Evolutionary conservation across 352 stramenopile species (phyloP).

Genomic region (Plasmopara halstedii): DNA sequence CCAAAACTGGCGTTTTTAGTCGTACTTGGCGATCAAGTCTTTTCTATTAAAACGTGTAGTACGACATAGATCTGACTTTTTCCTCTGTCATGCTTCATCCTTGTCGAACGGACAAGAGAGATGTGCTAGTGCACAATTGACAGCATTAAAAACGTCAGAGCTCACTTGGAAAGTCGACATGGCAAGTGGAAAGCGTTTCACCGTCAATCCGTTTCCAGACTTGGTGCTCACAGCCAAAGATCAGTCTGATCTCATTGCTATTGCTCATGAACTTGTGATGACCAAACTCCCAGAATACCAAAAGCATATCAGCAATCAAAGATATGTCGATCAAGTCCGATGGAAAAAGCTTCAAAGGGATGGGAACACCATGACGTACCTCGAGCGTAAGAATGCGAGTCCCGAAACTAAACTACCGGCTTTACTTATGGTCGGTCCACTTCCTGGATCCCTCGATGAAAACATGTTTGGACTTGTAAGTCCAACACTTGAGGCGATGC

Average conservation of each 20-base stretch:
- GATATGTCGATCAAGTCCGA: slow-evolving; percentile 7
- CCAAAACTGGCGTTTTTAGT: too few species aligned
- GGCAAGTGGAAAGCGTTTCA: slow-evolving; percentile 13
- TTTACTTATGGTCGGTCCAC: slow-evolving; percentile 22
- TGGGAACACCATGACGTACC: slow-evolving; percentile 13
- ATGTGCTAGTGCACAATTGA: too few species aligned
- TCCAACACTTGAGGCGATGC: slow-evolving; percentile 26
- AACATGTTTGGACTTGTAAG: slow-evolving; percentile 34
- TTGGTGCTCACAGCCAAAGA: slow-evolving; percentile 4
- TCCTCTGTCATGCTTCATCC: too few species aligned
- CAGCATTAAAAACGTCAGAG: too few species aligned
- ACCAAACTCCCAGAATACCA: slow-evolving; percentile 21
- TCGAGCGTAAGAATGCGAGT: slow-evolving; percentile 18
- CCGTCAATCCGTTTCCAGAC: slow-evolving; percentile 20
- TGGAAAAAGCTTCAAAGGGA: slow-evolving; percentile 17
- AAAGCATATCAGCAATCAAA: slow-evolving; percentile 15
- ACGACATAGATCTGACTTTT: too few species aligned
- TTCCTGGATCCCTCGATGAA: slow-evolving; percentile 26
- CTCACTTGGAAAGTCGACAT: too few species aligned
- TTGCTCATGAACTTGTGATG: slow-evolving; percentile 11
- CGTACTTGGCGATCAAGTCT: too few species aligned
- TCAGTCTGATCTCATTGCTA: slow-evolving; percentile 9
- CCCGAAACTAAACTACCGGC: slow-evolving; percentile 17
- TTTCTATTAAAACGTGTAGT: too few species aligned
- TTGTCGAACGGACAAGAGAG: too few species aligned